Evolutionary conservation across 202 grass and related monocot genomes (phyloP), one percentile per base, ranked within the genome.

Genomic region (Hordeum pubiflorum): DNA sequence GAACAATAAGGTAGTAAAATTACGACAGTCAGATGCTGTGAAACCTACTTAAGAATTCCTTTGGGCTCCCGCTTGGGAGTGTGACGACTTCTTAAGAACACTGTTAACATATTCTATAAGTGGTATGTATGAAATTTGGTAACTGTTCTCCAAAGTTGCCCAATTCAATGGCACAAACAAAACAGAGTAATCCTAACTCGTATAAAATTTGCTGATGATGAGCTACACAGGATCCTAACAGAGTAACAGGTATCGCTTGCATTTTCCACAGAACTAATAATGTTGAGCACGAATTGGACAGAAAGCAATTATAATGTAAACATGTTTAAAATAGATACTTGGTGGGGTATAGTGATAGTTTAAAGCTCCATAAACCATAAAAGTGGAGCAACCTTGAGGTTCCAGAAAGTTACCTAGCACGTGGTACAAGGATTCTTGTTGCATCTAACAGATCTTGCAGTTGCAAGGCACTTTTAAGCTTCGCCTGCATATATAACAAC

Each of bases 361-460:
- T 81, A 92, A 55, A 79, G 57, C 11, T 50, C 31, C 72, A 84
- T 46, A 74, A 77, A 62, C 22, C 31, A 84, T 68, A 50, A 63
- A 83, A 73, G 26, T 23, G 52, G 17, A 54, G 13, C 9, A 63
- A 75, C 18, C 57, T 62, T 85, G 40, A 82, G 26, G 24, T 72
- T 75, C 34, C 40, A 76, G 56, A 72, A 83, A 86, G 67, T 50
- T 81, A 97, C 91, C 91, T 97, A 62, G 83, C 76, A 32, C 83
- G 80, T 59, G 94, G 94, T 87, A 94, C 90, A 80, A 97, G 89
- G 48, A 94, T 92, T 84, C 94, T 88, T 67, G 94, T 97, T 79
- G 94, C 94, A 89, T 97, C 94, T 86, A 97, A 87, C 21, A 97
- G 82, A 91, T 97, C 94, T 92, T 97, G 94, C 54, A 97, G 89